phyloP scores from a whole-genome alignment of 2,329 filamentous ascomycete genomes.

The Blastomyces emzantsi region DNA sequence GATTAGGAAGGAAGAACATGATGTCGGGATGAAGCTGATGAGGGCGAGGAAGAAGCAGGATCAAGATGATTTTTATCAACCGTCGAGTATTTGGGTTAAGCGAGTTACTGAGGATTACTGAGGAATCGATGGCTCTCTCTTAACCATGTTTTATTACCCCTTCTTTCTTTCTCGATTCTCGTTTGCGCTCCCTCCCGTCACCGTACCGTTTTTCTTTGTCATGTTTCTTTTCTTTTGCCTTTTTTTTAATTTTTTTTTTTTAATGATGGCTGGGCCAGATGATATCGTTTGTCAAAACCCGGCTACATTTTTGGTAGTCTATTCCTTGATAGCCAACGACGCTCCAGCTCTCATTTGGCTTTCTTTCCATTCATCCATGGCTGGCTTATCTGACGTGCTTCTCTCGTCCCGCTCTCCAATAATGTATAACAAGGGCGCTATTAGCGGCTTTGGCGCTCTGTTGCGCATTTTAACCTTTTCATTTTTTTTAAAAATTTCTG shows the following conservation, averaged over 20 bases:
- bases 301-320: neutral
- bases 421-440: neutral
- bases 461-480: neutral
- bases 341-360: neutral
- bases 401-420: neutral
- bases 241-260: neutral
- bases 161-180: slow-evolving; percentile 5
- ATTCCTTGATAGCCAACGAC: neutral
- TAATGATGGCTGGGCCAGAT: slow-evolving; percentile 4
- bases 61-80: slow-evolving; percentile 37
- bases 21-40: slow-evolving; percentile 65
- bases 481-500: no score
- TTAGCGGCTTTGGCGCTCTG: neutral
- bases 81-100: slow-evolving; percentile 67
- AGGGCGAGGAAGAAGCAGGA: slow-evolving; percentile 67
- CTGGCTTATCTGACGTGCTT: neutral
- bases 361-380: neutral
- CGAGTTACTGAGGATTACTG: slow-evolving; percentile 54
- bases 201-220: neutral
- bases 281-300: neutral
- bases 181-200: neutral
- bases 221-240: neutral
- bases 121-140: neutral
- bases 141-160: neutral
- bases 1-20: slow-evolving; percentile 66